Conservation (phyloP, 2,329 filamentous ascomycete genomes). For the Fusarium sp. region DNA sequence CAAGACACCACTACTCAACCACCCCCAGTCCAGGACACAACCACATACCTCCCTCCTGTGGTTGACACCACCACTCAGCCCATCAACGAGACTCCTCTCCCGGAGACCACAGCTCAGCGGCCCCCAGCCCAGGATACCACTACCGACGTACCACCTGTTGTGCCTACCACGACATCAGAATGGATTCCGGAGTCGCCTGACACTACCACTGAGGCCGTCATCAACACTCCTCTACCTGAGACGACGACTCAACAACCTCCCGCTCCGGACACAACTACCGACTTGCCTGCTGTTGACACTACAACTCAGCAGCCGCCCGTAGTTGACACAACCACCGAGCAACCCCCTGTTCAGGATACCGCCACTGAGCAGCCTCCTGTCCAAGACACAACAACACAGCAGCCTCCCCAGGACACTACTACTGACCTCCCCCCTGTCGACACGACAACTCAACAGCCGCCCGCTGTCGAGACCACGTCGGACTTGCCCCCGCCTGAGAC, state of each 20-base stretch:
- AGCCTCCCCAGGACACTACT: not conserved
- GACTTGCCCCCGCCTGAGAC: not conserved
- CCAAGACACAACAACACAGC: not conserved
- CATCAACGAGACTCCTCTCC: not conserved
- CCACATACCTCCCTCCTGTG: not conserved
- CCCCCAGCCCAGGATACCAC: not conserved
- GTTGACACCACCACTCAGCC: not conserved
- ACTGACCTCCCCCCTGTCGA: not conserved
- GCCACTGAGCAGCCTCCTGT: conserved; percentile 1
- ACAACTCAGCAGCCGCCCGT: not conserved
- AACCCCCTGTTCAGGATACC: not conserved
- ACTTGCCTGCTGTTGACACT: not conserved
- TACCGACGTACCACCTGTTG: not conserved
- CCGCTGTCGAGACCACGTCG: conserved; percentile 3
- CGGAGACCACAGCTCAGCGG: not conserved
- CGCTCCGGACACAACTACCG: not conserved
- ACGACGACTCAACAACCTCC: not conserved
- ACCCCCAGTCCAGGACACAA: not conserved
- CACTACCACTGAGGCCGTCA: not conserved
- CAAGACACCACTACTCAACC: not conserved
- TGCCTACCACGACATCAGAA: not conserved
- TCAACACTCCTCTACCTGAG: not conserved
- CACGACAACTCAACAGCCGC: conserved; percentile 1
- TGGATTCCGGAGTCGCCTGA: not conserved
- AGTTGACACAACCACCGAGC: conserved; percentile 6